Conservation (phyloP, 257 asterid species). For the Orobanche coerulescens region DNA sequence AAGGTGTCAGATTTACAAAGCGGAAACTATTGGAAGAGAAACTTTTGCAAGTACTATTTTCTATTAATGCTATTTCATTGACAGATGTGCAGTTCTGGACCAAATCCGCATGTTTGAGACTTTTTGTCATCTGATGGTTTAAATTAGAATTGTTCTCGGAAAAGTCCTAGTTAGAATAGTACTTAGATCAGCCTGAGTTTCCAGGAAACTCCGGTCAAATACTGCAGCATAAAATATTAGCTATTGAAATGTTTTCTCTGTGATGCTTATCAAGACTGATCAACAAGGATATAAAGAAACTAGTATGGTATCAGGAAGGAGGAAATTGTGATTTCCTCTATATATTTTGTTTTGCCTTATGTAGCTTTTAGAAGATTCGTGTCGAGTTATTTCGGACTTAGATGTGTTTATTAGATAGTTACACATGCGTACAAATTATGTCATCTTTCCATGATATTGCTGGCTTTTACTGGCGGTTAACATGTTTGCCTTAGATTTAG, state of each 20-base stretch:
- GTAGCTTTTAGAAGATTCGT: neutral
- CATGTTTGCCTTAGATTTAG: no score
- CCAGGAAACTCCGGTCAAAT: neutral
- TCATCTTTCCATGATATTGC: neutral
- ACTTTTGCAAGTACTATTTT: conserved; percentile 66
- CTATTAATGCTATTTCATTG: neutral
- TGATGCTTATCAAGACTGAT: neutral
- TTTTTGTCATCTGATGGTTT: neutral
- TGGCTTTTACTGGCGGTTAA: no score
- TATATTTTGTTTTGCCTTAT: neutral
- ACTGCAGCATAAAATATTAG: neutral
- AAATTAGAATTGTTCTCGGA: neutral
- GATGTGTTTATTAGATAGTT: neutral
- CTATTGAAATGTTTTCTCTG: neutral
- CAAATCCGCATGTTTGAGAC: neutral
- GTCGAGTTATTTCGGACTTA: conserved; percentile 4
- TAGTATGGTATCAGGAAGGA: neutral
- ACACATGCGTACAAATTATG: neutral
- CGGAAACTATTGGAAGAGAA: conserved; percentile 83
- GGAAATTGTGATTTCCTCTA: neutral
- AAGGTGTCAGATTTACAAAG: conserved; percentile 73
- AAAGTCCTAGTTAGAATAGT: neutral
- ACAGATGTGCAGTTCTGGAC: neutral
- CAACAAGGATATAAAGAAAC: conserved; percentile 2
- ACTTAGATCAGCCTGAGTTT: conserved; percentile 10